Evolutionary conservation across 257 asterid genomes (phyloP).

Genomic region (Lycium ferocissimum): DNA sequence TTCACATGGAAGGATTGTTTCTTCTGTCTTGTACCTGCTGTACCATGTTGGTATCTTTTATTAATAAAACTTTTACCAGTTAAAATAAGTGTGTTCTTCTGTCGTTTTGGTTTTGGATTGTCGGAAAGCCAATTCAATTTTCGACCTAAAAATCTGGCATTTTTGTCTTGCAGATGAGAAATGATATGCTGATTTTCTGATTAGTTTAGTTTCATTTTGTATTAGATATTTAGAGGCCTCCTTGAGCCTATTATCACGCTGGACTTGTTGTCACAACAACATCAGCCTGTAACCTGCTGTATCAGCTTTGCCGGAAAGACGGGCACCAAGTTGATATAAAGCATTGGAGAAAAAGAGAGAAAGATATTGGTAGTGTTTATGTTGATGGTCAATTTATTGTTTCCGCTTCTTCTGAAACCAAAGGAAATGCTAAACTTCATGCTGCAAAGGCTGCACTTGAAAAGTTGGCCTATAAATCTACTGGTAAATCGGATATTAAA

Average conservation of each 20-base stretch:
- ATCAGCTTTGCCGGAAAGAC: conserved; percentile 65
- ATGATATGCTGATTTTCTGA: no score
- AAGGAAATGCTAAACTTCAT: conserved; percentile 71
- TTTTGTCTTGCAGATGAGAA: no score
- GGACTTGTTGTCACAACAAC: conserved; percentile 60
- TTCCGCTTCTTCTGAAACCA: conserved; percentile 65
- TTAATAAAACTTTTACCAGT: no score
- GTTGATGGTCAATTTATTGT: conserved; percentile 62
- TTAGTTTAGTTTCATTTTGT: conserved; percentile 13
- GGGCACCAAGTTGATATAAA: conserved; percentile 58
- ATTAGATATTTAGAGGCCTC: conserved; percentile 58
- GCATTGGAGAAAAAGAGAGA: conserved; percentile 48
- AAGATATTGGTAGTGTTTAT: conserved; percentile 52
- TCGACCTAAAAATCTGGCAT: no score
- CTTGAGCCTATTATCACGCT: conserved; percentile 69
- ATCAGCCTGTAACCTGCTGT: conserved; percentile 64
- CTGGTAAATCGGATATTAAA: conserved; percentile 14
- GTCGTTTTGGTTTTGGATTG: no score
- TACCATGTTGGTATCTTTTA: no score
- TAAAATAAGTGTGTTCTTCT: no score
- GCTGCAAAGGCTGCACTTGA: conserved; percentile 75
- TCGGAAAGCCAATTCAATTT: no score
- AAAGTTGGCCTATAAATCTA: conserved; percentile 39
- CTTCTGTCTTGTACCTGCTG: no score
- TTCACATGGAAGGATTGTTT: no score